These are phyloP conservation scores for Halenospora varia DNA, from an alignment of 495 filamentous ascomycete genomes.

Conservation along the genomic window DNA sequence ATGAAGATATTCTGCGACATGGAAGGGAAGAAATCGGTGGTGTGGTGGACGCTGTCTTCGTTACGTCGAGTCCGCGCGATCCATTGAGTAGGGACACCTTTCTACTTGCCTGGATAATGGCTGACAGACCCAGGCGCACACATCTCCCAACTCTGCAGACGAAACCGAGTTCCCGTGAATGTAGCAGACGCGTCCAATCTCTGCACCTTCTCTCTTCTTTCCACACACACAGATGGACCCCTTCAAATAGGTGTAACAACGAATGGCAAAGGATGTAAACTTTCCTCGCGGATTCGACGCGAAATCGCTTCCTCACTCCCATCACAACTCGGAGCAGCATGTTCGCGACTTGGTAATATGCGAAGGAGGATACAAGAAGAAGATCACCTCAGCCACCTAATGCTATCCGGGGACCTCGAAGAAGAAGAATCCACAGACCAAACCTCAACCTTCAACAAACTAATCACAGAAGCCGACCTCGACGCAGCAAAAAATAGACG, in stretches of 20 bases:
- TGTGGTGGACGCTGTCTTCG: slow-evolving; percentile 89
- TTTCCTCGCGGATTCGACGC: slow-evolving; percentile 83
- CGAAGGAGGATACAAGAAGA: slow-evolving; percentile 76
- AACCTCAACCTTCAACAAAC: slow-evolving; percentile 76
- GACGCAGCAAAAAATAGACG: slow-evolving; percentile 74
- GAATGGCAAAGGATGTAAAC: slow-evolving; percentile 91
- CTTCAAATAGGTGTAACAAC: slow-evolving; percentile 95
- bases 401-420: slow-evolving; percentile 44
- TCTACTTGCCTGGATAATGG: neutral
- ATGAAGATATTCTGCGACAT: slow-evolving; percentile 70
- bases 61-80: slow-evolving; percentile 60
- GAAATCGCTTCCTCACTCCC: slow-evolving; percentile 83
- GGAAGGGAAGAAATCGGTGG: slow-evolving; percentile 74
- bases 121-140: slow-evolving; percentile 43
- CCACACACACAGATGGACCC: slow-evolving; percentile 84
- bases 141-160: slow-evolving; percentile 71
- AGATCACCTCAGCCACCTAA: slow-evolving; percentile 52
- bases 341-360: slow-evolving; percentile 72
- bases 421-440: slow-evolving; percentile 85
- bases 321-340: slow-evolving; percentile 73
- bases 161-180: slow-evolving; percentile 86
- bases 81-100: slow-evolving; percentile 39
- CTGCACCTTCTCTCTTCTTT: slow-evolving; percentile 88
- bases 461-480: slow-evolving; percentile 67
- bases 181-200: slow-evolving; percentile 82